Conservation (phyloP, 768 basidiomycete species). For the Russula brevipes region DNA sequence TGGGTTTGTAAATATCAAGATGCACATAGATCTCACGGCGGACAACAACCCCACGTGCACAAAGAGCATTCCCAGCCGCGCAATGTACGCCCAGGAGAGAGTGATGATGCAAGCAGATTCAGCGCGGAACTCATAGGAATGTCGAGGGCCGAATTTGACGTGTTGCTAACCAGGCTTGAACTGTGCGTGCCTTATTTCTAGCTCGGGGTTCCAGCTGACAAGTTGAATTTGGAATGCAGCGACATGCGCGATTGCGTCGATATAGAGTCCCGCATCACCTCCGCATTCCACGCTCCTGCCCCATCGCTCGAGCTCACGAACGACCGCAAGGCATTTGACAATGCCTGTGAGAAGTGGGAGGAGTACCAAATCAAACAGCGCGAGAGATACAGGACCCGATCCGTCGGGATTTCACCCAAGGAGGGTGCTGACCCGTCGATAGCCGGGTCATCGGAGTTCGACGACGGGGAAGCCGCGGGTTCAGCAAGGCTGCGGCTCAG, state of each 20-base stretch:
- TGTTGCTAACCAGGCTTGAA: slow-evolving; percentile 50
- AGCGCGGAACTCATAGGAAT: slow-evolving; percentile 41
- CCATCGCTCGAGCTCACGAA: slow-evolving; percentile 38
- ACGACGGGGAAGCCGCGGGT: slow-evolving; percentile 16
- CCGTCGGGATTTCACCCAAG: background rate
- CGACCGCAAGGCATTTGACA: slow-evolving; percentile 53
- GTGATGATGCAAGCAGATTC: slow-evolving; percentile 2
- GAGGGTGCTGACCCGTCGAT: slow-evolving; percentile 2
- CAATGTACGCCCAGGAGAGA: background rate
- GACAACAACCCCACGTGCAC: background rate
- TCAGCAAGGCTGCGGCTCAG: slow-evolving; percentile 38
- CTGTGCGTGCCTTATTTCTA: slow-evolving; percentile 42
- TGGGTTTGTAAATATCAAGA: slow-evolving; percentile 54
- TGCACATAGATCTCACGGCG: slow-evolving; percentile 4
- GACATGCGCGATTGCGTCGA: slow-evolving; percentile 62
- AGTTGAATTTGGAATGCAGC: slow-evolving; percentile 32
- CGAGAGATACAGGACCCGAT: slow-evolving; percentile 9
- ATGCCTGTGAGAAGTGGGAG: slow-evolving; percentile 54
- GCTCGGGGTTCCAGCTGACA: background rate
- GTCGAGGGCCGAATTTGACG: slow-evolving; percentile 59
- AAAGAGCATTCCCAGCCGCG: slow-evolving; percentile 8
- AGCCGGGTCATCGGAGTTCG: background rate
- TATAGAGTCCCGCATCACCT: slow-evolving; percentile 41
- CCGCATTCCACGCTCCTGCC: slow-evolving; percentile 47
- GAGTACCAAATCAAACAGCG: slow-evolving; percentile 41